Evolutionary conservation across 2,329 filamentous ascomycete species (phyloP), one percentile per base, ranked within the genome.

Genomic region (Penicillium vulpinum): DNA sequence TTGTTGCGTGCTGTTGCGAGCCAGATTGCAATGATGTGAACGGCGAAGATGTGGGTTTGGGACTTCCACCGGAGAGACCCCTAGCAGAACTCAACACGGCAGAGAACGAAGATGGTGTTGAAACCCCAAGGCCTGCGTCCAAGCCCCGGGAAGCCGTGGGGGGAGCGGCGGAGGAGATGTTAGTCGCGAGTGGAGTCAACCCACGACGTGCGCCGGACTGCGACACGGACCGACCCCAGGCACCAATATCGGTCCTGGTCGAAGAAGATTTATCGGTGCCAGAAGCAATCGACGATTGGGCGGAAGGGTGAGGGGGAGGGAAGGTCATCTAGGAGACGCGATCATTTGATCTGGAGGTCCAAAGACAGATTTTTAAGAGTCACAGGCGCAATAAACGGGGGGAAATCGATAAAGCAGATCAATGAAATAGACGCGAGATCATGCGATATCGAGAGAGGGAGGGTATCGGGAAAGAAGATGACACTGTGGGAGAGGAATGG

Each of bases 101-200:
- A 64, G 81, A 82, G 69, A 83, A 83, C 62, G 76, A 79, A 56
- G 82, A 77, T 48, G 77, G 75, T 52, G 77, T 75, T 57, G 78
- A 73, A 59, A 67, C 73, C 68, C 79, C 79, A 66, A 80, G 77
- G 64, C 73, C 74, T 65, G 79, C 53, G 50, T 67, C 64, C 56
- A 66, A 66, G 60, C 76, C 75, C 71, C 77, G 76, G 63, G 73
- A 71, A 59, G 76, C 72, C 63, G 77, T 75, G 62, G 73, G 72
- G 64, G 69, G 66, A 62, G 68, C 69, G 57, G 76, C 74, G 62
- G 73, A 73, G 56, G 75, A 77, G 61, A 79, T 69, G 66, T 79
- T 79, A 64, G 80, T 84, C 65, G 83, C 81, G 68, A 86, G 81
- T 70, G 84, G 83, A 67, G 84, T 80, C 70, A 83, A 76, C 67